A percentile compares a stretch with the other conserved stretches of the same genome.
Evolutionary conservation across 352 stramenopile species (phyloP).

Genomic region (Globisporangium camurandrum): DNA sequence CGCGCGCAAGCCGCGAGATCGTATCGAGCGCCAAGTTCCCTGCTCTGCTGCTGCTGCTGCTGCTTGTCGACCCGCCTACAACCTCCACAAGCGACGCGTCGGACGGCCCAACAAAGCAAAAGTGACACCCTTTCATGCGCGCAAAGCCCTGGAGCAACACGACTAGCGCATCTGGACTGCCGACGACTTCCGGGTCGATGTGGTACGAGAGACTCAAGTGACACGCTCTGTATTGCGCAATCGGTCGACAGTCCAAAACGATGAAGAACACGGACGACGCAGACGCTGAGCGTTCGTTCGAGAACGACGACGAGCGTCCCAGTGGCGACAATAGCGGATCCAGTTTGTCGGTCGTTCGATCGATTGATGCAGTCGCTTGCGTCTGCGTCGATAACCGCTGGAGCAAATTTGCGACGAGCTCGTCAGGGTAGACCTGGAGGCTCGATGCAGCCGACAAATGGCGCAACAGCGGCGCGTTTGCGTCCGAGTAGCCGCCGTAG

Average conservation of each 20-base stretch:
- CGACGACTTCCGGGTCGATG: conserved; percentile 73
- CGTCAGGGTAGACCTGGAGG: conserved; percentile 75
- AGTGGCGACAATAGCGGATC: conserved; percentile 28
- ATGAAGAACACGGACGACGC: conserved; percentile 62
- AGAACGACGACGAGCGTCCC: conserved; percentile 22
- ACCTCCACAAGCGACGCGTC: no score
- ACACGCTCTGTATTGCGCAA: conserved; percentile 68
- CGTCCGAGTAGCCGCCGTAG: conserved; percentile 65
- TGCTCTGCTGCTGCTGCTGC: conserved; percentile 6
- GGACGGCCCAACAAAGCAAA: conserved; percentile 79
- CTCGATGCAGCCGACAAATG: conserved; percentile 70
- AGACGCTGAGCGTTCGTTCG: conserved; percentile 25
- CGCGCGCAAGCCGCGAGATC: conserved; percentile 44
- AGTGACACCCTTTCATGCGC: conserved; percentile 85
- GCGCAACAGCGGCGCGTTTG: conserved; percentile 57
- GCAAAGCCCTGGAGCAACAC: conserved; percentile 75
- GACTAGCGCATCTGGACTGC: conserved; percentile 58
- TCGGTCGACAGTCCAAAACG: conserved; percentile 71
- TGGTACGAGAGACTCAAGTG: conserved; percentile 84
- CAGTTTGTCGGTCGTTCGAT: conserved; percentile 9
- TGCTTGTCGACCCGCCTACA: conserved; percentile 1
- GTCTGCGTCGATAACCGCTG: conserved; percentile 26
- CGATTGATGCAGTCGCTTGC: background rate
- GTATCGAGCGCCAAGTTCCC: conserved; percentile 38
- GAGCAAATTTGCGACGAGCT: conserved; percentile 72